Conservation (phyloP, 306 rosid genomes). For the Prunus mira region DNA sequence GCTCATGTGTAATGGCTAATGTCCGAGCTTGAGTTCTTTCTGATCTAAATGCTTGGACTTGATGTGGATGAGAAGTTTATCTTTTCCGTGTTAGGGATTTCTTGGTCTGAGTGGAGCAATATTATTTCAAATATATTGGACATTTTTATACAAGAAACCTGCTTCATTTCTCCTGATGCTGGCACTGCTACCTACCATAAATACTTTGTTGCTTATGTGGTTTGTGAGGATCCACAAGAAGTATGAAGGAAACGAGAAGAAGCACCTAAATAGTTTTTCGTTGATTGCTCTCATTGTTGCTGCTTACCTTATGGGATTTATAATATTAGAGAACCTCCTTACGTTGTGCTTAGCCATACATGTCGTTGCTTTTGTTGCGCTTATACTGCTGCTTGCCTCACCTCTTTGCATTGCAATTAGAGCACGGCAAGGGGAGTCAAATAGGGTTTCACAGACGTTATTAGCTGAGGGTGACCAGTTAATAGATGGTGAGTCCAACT, state of each 20-base stretch:
- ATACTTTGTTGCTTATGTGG: slow-evolving; percentile 24
- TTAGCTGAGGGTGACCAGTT: background rate
- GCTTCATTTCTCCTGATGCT: slow-evolving; percentile 28
- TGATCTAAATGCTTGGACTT: background rate
- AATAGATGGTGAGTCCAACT: background rate
- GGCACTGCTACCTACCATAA: slow-evolving; percentile 21
- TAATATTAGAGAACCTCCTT: slow-evolving; percentile 8
- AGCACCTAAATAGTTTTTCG: slow-evolving; percentile 8
- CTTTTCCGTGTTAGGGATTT: slow-evolving; percentile 22
- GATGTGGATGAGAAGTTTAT: background rate
- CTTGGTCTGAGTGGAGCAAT: slow-evolving; percentile 35
- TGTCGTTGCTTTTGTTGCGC: slow-evolving; percentile 11
- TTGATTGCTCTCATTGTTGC: slow-evolving; percentile 21
- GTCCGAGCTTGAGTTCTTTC: background rate
- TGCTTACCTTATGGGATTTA: slow-evolving; percentile 18
- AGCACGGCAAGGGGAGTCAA: slow-evolving; percentile 17
- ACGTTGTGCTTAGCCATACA: slow-evolving; percentile 2
- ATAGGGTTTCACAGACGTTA: slow-evolving; percentile 7
- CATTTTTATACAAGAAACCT: slow-evolving; percentile 17
- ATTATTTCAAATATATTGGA: slow-evolving; percentile 20
- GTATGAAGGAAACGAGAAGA: slow-evolving; percentile 13
- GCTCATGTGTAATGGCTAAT: background rate
- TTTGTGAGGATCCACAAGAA: slow-evolving; percentile 25
- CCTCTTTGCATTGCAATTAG: slow-evolving; percentile 24
- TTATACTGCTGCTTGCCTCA: slow-evolving; percentile 12